These are phyloP conservation scores for Vanderwaltozyma verrucispora DNA, from an alignment of 805 yeast genomes.

Conservation along the genomic window DNA sequence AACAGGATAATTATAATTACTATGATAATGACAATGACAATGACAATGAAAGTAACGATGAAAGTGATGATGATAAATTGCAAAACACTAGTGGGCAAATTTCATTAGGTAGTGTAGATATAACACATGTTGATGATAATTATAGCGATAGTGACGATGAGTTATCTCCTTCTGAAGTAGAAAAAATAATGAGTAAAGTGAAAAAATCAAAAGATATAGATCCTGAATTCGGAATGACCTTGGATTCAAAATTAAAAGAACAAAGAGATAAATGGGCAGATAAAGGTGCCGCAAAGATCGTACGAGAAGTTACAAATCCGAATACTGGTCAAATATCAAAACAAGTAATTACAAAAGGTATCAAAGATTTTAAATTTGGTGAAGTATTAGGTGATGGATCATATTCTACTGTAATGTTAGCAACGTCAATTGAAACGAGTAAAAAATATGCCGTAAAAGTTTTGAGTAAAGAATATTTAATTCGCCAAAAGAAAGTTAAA, in stretches of 20 bases:
- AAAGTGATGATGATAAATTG: constrained; percentile 2
- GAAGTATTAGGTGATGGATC: constrained; percentile 91
- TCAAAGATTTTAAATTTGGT: constrained; percentile 83
- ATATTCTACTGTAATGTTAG: constrained; percentile 84
- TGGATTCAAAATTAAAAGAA: constrained; percentile 15
- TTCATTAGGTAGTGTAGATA: constrained; percentile 6
- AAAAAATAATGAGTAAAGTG: background rate
- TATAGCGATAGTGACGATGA: background rate
- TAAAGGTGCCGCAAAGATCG: constrained; percentile 48
- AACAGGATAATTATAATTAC: background rate
- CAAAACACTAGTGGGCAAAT: constrained; percentile 4
- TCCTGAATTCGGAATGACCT: constrained; percentile 11
- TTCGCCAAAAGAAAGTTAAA: constrained; percentile 73
- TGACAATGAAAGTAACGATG: constrained; percentile 1
- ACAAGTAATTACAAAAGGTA: constrained; percentile 43
- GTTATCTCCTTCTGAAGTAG: background rate
- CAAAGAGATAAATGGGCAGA: constrained; percentile 41
- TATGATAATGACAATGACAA: background rate
- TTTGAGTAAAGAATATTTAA: constrained; percentile 65
- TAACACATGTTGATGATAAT: background rate
- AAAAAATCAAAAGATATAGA: background rate
- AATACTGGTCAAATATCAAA: constrained; percentile 41
- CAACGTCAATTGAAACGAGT: constrained; percentile 63
- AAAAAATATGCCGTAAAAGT: constrained; percentile 74
- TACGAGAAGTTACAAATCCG: constrained; percentile 35